These are phyloP conservation scores for Yamadazyma kanchanaburiensis DNA, from an alignment of 1,139 yeast species.

Conservation along the genomic window DNA sequence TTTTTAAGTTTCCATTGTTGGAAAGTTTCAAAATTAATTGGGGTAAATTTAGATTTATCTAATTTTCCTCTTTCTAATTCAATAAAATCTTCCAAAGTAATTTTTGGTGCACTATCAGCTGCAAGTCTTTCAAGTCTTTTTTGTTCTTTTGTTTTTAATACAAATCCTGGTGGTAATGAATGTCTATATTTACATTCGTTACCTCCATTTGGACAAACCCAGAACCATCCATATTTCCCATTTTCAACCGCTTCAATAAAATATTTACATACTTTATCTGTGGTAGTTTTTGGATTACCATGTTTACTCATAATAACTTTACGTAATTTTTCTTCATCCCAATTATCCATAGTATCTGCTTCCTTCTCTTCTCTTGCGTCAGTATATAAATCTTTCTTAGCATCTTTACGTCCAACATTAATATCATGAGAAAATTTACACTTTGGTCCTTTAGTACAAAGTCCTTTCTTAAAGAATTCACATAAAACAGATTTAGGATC, in stretches of 20 bases:
- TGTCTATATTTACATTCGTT: constrained; percentile 92
- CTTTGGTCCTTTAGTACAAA: constrained; percentile 83
- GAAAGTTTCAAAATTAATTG: constrained; percentile 84
- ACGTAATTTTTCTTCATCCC: constrained; percentile 96
- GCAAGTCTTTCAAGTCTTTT: constrained; percentile 86
- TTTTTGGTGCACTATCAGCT: constrained; percentile 80
- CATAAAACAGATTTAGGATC: constrained; percentile 95
- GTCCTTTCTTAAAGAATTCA: constrained; percentile 85
- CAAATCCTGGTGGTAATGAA: constrained; percentile 96
- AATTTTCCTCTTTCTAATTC: constrained; percentile 89
- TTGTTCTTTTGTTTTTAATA: constrained; percentile 94
- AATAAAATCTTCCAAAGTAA: constrained; percentile 91
- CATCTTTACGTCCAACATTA: constrained; percentile 80
- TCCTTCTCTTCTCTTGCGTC: constrained; percentile 79
- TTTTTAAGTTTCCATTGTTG: constrained; percentile 79
- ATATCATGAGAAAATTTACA: constrained; percentile 96
- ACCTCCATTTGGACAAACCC: constrained; percentile 97
- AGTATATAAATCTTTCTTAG: constrained; percentile 87
- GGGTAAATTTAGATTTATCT: constrained; percentile 76
- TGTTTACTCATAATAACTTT: constrained; percentile 86
- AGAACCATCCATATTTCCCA: constrained; percentile 98
- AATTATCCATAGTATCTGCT: constrained; percentile 87
- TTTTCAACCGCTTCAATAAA: constrained; percentile 97
- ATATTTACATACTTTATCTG: constrained; percentile 90
- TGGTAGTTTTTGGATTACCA: constrained; percentile 91